These are phyloP conservation scores for Trypanosomatidae sp. DNA, from an alignment of 208 protist species.

Conservation along the genomic window DNA sequence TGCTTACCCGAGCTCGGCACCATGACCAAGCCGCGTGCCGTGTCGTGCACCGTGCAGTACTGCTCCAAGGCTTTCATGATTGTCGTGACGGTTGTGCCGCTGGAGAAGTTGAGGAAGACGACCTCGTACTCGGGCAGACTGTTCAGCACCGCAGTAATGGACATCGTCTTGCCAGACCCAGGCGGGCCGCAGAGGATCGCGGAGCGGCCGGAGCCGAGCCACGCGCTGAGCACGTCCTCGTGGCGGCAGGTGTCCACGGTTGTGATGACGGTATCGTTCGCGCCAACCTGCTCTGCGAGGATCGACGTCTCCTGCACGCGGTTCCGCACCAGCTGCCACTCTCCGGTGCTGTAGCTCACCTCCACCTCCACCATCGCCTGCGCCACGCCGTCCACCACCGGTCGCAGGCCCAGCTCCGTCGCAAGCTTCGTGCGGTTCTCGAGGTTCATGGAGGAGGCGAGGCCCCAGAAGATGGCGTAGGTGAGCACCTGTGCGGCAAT, in stretches of 20 bases:
- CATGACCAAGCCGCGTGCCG: constrained; percentile 90
- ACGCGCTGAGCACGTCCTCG: constrained; percentile 94
- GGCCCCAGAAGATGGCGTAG: constrained; percentile 96
- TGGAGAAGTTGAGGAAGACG: constrained; percentile 98
- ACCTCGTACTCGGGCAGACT: constrained; percentile 92
- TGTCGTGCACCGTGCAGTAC: constrained; percentile 95
- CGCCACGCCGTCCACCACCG: constrained; percentile 28
- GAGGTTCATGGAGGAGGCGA: constrained; percentile 78
- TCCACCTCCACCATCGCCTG: constrained; percentile 84
- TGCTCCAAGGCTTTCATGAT: constrained; percentile 98
- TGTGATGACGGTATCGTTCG: constrained; percentile 96
- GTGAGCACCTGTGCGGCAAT: constrained; percentile 58
- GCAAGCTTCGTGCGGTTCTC: constrained; percentile 64
- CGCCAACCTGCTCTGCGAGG: constrained; percentile 89
- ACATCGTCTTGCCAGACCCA: constrained; percentile 99
- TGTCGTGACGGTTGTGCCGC: constrained; percentile 95
- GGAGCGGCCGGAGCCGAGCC: constrained; percentile 93
- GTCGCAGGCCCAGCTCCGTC: constrained; percentile 46
- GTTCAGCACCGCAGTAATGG: constrained; percentile 93
- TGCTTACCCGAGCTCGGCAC: constrained; percentile 89
- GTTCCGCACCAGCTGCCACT: constrained; percentile 77
- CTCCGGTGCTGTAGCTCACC: constrained; percentile 71
- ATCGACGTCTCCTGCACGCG: constrained; percentile 87
- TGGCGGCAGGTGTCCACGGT: constrained; percentile 99
- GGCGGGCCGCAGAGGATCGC: constrained; percentile 98